phyloP scores from a whole-genome alignment of 495 filamentous ascomycete species.

The Cercophora newfieldiana region DNA sequence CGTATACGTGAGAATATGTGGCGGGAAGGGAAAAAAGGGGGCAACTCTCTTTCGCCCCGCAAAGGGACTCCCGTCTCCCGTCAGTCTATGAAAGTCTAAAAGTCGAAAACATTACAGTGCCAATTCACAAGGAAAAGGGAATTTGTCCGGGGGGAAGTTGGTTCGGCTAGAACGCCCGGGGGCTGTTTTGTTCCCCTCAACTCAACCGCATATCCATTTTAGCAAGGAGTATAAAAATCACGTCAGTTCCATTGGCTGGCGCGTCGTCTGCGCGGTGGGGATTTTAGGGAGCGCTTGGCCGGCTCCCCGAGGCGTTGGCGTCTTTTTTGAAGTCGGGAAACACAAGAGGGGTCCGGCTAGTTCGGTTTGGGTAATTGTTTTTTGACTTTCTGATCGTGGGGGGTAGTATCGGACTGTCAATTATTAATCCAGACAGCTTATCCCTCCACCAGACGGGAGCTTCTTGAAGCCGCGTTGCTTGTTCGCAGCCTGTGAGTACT shows the following conservation, averaged over 20 bases:
- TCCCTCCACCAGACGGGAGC: no score
- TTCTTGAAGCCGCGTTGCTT: no score
- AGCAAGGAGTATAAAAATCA: conserved; percentile 4
- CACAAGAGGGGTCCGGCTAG: neutral
- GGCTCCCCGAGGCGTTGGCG: conserved; percentile 17
- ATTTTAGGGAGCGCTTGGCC: conserved; percentile 1
- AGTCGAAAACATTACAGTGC: no score
- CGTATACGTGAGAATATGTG: neutral
- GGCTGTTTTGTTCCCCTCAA: neutral
- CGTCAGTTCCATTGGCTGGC: neutral
- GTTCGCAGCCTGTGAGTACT: no score
- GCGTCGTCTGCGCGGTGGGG: neutral
- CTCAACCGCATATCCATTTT: neutral
- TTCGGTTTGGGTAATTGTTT: neutral
- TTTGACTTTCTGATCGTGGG: neutral
- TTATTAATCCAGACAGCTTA: neutral
- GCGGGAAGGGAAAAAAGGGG: neutral
- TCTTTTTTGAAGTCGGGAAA: neutral
- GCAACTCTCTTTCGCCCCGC: no score
- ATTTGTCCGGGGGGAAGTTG: conserved; percentile 1
- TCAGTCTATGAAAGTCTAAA: no score
- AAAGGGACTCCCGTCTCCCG: no score
- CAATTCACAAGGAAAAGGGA: no score
- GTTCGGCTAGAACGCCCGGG: conserved; percentile 12
- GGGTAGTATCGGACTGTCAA: neutral